Evolutionary conservation across 2,329 filamentous ascomycete genomes (phyloP), one percentile per base, ranked within the genome.

Genomic region (Thelonectria rubi): DNA sequence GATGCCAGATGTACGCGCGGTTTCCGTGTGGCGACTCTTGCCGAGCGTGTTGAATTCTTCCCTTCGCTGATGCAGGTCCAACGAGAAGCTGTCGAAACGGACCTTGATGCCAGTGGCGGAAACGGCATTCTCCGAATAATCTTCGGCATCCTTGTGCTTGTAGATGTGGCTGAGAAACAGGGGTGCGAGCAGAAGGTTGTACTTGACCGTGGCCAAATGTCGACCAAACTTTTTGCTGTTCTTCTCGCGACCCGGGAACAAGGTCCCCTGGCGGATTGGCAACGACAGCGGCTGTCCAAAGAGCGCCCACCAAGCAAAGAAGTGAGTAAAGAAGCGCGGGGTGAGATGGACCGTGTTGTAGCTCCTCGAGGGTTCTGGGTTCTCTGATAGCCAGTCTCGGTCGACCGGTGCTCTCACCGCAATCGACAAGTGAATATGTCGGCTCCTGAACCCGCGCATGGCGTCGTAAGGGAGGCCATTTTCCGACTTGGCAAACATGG

Each of bases 181-280:
- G 0, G 95, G 95, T 2, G 95, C 97, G 15, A 99, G 82, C 3
- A 98, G 84, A 20, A 99, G 80, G 65, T 94, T 97, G 80, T 98
- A 98, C 81, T 99, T 99, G 82, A 99, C 94, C 9, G 96, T 99
- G n/a, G 93, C 94, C 64, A 99, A 81, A 77, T 99, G 96, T 51
- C 95, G 88, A 14, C 94, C 94, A 75, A 99, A 99, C 75, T 99
- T 99, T 80, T 99, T 99, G 82, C 93, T 97, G 47, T 93, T 95
- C 81, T 97, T 97, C 69, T 97, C 95, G 21, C 93, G 86, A 0
- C 93, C 93, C 6, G 94, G 94, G 88, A 94, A 99, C 3, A 99
- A 84, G 48, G 86, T 85, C 15, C 95, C 95, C 79, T 99, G 96
- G 1, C 95, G 92, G 59, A 99, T 91, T 11, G 95, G 96, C 26